Evolutionary conservation across 2,329 filamentous ascomycete genomes (phyloP).

Genomic region (Colletotrichum musicola): DNA sequence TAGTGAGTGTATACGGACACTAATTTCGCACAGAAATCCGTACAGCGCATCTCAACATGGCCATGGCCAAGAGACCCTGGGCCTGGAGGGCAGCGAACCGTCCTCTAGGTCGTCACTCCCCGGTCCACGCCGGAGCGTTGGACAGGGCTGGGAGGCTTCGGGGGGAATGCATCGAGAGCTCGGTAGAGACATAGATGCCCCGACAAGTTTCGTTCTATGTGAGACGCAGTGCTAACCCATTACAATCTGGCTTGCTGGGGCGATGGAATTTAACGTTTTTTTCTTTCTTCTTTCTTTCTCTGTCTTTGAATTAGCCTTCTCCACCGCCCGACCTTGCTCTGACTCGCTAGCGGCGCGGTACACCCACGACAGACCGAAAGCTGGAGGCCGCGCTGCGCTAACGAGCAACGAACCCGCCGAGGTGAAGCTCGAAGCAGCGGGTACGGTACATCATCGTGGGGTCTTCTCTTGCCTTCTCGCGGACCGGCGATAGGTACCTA

Average conservation of each 20-base stretch:
- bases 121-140: conserved; percentile 2
- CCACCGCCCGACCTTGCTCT: conserved; percentile 14
- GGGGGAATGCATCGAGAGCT: conserved; percentile 23
- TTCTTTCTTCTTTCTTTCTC: too few relatives aligned
- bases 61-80: conserved; percentile 11
- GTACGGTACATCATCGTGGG: conserved; percentile 5
- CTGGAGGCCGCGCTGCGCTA: conserved; percentile 2
- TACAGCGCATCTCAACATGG: conserved; percentile 15
- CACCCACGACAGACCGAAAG: conserved; percentile 10
- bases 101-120: background rate
- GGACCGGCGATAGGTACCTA: background rate
- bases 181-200: conserved; percentile 24
- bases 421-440: conserved; percentile 18
- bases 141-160: conserved; percentile 15
- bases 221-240: conserved; percentile 23
- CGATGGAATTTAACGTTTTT: conserved; percentile 29
- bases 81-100: conserved; percentile 29
- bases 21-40: too few relatives aligned
- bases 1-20: too few relatives aligned
- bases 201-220: conserved; percentile 30
- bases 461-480: background rate
- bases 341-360: conserved; percentile 31
- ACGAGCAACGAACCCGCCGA: conserved; percentile 21
- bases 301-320: conserved; percentile 30
- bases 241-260: conserved; percentile 24